Evolutionary conservation across 2,329 filamentous ascomycete species (phyloP).

Genomic region (Scedosporium boydii): DNA sequence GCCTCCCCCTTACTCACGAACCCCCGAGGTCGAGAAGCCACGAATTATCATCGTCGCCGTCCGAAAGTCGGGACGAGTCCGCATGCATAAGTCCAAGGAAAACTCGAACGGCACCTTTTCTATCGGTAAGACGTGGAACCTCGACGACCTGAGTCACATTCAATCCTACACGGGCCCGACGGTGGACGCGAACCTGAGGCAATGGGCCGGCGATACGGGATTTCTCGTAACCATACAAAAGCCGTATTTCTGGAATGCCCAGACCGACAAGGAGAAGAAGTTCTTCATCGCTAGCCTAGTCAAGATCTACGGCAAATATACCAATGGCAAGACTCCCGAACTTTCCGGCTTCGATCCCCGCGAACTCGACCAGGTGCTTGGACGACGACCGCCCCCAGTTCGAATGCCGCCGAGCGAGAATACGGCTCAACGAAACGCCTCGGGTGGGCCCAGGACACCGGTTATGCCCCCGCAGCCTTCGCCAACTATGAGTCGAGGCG

Average conservation of each 20-base stretch:
- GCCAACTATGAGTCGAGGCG: constrained; percentile 13
- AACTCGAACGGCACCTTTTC: constrained; percentile 91
- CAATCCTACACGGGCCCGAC: constrained; percentile 66
- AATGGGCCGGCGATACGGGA: constrained; percentile 75
- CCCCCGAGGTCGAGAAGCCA: constrained; percentile 69
- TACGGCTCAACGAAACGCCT: background rate
- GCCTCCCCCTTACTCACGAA: constrained; percentile 66
- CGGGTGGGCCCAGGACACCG: constrained; percentile 13
- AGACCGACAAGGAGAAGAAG: constrained; percentile 91
- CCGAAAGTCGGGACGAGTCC: constrained; percentile 81
- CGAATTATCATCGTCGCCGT: constrained; percentile 91
- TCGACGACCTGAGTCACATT: constrained; percentile 79
- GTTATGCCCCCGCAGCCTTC: constrained; percentile 24
- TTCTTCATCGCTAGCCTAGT: constrained; percentile 95
- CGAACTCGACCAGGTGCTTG: constrained; percentile 68
- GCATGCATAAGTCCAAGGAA: constrained; percentile 94
- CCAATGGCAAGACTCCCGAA: constrained; percentile 70
- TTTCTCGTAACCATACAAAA: constrained; percentile 87
- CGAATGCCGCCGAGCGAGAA: constrained; percentile 12
- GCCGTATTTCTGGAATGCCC: constrained; percentile 94
- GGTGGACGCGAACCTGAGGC: constrained; percentile 48
- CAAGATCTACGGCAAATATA: constrained; percentile 96
- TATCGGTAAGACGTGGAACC: constrained; percentile 95
- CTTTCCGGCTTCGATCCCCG: constrained; percentile 73
- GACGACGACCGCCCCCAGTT: constrained; percentile 27